Conservation (phyloP, 2,329 filamentous ascomycete genomes). For the Fusarium aywerte region DNA sequence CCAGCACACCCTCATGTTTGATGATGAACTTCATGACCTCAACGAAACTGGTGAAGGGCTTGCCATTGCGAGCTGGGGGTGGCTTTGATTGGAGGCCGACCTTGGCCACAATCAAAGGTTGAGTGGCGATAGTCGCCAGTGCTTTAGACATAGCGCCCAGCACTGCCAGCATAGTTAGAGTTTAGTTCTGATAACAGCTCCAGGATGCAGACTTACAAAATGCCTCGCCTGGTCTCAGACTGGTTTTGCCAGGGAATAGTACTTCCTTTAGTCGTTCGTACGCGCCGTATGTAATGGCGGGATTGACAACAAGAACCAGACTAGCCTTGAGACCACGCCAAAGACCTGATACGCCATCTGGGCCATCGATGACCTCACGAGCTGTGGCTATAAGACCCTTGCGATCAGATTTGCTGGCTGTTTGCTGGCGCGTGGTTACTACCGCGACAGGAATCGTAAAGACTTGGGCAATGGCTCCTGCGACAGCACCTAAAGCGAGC, state of each 20-base stretch:
- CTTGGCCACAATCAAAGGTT: slow-evolving; percentile 97
- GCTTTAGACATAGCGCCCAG: slow-evolving; percentile 94
- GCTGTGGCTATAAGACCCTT: slow-evolving; percentile 90
- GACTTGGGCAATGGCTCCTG: slow-evolving; percentile 90
- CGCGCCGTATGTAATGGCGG: slow-evolving; percentile 96
- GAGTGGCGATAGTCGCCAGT: slow-evolving; percentile 89
- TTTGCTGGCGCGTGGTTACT: slow-evolving; percentile 95
- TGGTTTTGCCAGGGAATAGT: slow-evolving; percentile 80
- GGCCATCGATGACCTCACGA: slow-evolving; percentile 86
- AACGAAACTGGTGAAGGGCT: slow-evolving; percentile 90
- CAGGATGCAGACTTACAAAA: slow-evolving; percentile 74
- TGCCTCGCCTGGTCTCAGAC: slow-evolving; percentile 84
- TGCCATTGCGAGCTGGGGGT: slow-evolving; percentile 83
- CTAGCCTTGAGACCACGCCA: slow-evolving; percentile 98
- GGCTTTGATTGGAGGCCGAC: slow-evolving; percentile 95
- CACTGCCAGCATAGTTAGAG: slow-evolving; percentile 61
- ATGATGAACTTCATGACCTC: slow-evolving; percentile 97
- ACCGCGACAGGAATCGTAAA: slow-evolving; percentile 98
- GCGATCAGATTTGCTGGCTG: slow-evolving; percentile 82
- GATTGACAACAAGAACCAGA: slow-evolving; percentile 94
- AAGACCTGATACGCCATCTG: slow-evolving; percentile 87
- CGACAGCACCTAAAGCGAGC: slow-evolving; percentile 83
- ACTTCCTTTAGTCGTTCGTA: slow-evolving; percentile 87
- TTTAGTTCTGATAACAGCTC: background rate
- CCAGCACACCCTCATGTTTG: slow-evolving; percentile 81